Percentiles rank a stretch among this genome's conserved stretches.
These are phyloP conservation scores for Mycena vitilis DNA, from an alignment of 768 basidiomycete genomes.

Conservation along the genomic window DNA sequence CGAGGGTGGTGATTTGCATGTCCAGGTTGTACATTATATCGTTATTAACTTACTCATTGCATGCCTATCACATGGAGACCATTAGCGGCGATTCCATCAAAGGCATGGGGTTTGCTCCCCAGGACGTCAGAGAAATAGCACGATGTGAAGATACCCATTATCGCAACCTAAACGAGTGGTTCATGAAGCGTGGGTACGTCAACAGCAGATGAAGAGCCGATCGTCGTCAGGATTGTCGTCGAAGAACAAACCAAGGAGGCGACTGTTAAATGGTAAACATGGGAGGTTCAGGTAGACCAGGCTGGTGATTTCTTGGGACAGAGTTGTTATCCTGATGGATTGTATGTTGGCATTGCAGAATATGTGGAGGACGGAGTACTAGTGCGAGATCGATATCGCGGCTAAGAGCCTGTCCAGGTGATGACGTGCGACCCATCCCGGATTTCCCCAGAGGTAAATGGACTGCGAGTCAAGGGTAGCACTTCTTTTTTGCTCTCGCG, in stretches of 20 bases:
- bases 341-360: neutral
- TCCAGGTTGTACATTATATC: conserved; percentile 9
- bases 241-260: conserved; percentile 48
- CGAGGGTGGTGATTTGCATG: conserved; percentile 63
- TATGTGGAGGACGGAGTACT: neutral
- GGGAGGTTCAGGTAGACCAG: neutral
- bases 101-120: neutral
- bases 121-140: conserved; percentile 18
- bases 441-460: conserved; percentile 18
- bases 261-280: conserved; percentile 37
- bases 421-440: conserved; percentile 19
- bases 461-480: conserved; percentile 5
- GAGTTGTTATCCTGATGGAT: neutral
- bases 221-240: conserved; percentile 46
- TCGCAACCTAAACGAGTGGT: neutral
- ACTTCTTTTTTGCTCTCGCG: conserved; percentile 20
- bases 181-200: conserved; percentile 43
- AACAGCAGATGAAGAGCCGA: conserved; percentile 45
- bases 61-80: neutral
- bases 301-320: conserved; percentile 2
- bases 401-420: conserved; percentile 18
- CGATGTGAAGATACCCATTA: neutral
- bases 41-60: conserved; percentile 9
- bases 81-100: neutral
- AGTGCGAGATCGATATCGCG: neutral